These are phyloP conservation scores for Blastocystis sp. DNA, from an alignment of 352 stramenopile species.

Conservation along the genomic window DNA sequence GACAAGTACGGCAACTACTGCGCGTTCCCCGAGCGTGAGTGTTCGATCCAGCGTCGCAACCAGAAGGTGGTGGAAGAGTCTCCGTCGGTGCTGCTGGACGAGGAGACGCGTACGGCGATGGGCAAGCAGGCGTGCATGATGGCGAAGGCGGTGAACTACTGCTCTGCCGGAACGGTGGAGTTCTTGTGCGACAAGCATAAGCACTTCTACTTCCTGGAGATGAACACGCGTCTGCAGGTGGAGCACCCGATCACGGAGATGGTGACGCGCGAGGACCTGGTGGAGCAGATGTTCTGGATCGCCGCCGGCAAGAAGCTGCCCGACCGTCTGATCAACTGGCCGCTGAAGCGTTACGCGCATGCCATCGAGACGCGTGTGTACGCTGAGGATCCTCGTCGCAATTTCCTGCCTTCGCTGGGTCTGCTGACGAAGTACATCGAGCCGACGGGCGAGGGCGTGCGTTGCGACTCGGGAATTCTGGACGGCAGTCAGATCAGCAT, in stretches of 20 bases:
- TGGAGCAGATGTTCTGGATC: conserved; percentile 86
- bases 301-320: conserved; percentile 77
- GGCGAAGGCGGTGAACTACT: conserved; percentile 80
- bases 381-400: conserved; percentile 83
- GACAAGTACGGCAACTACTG: conserved; percentile 78
- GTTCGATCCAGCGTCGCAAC: conserved; percentile 86
- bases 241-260: conserved; percentile 90
- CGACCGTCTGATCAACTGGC: conserved; percentile 66
- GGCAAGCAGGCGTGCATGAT: conserved; percentile 78
- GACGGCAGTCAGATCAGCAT: conserved; percentile 82
- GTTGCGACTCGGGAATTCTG: conserved; percentile 79
- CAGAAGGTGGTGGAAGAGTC: conserved; percentile 92
- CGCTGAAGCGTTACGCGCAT: conserved; percentile 61
- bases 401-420: conserved; percentile 84
- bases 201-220: conserved; percentile 96
- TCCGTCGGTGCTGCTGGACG: conserved; percentile 74
- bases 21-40: conserved; percentile 84
- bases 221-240: conserved; percentile 86
- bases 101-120: conserved; percentile 75
- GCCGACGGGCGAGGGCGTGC: conserved; percentile 67
- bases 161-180: conserved; percentile 85
- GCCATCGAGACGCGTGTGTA: conserved; percentile 87
- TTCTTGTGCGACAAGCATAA: conserved; percentile 86
- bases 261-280: conserved; percentile 80
- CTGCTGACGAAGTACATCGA: conserved; percentile 82